Conservation (phyloP, 345 rosid genomes). For the Salix dunnii region DNA sequence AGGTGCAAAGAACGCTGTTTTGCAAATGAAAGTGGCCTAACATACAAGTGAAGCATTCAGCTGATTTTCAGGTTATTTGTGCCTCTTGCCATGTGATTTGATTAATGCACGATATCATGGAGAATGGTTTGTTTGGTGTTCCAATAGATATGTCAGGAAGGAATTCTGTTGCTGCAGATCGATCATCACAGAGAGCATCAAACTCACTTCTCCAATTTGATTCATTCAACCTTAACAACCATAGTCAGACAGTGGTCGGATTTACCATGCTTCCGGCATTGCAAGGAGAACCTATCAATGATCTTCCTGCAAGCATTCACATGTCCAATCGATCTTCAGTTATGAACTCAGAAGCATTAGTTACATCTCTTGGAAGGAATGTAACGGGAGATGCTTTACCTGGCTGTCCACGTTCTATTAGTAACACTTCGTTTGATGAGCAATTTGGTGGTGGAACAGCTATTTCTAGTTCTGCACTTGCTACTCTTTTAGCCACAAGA, state of each 20-base stretch:
- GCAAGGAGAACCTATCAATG: slow-evolving; percentile 31
- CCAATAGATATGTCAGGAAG: slow-evolving; percentile 33
- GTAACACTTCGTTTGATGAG: slow-evolving; percentile 27
- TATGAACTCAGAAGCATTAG: slow-evolving; percentile 21
- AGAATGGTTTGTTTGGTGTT: slow-evolving; percentile 43
- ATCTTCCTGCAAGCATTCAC: slow-evolving; percentile 17
- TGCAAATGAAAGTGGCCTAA: neutral
- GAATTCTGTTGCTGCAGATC: slow-evolving; percentile 32
- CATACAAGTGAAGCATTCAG: neutral
- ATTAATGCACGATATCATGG: slow-evolving; percentile 22
- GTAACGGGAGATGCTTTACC: slow-evolving; percentile 16
- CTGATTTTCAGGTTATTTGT: slow-evolving; percentile 8
- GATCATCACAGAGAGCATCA: slow-evolving; percentile 16
- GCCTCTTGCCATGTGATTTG: slow-evolving; percentile 8
- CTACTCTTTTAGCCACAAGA: slow-evolving; percentile 33
- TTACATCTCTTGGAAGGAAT: slow-evolving; percentile 27
- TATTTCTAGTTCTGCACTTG: slow-evolving; percentile 30
- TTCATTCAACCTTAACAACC: slow-evolving; percentile 32
- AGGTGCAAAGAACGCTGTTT: neutral
- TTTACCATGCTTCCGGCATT: slow-evolving; percentile 28
- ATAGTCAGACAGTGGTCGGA: slow-evolving; percentile 22
- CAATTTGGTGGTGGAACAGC: slow-evolving; percentile 38
- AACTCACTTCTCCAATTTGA: slow-evolving; percentile 28
- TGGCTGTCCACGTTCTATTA: slow-evolving; percentile 13
- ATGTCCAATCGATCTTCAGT: slow-evolving; percentile 13